Percentiles rank a stretch among this genome's conserved stretches.
phyloP scores from a whole-genome alignment of 768 basidiomycete species.

The Clathrus columnatus region DNA sequence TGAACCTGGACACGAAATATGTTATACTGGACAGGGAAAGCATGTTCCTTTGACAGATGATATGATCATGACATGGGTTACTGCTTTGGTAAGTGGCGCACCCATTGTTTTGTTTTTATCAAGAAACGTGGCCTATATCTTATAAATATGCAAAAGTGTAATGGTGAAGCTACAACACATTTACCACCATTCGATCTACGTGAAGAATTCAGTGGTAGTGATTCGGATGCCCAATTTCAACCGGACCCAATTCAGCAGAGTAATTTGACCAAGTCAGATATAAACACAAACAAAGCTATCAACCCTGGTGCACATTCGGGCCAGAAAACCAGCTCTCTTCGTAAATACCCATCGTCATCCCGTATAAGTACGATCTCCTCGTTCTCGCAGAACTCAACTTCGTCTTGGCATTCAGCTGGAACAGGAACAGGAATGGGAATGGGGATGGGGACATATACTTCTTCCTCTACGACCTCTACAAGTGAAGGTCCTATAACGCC shows the following conservation, averaged over 20 bases:
- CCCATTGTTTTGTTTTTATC: neutral
- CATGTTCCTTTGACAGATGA: conserved; percentile 3
- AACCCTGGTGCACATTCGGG: neutral
- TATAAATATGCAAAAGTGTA: neutral
- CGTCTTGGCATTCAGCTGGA: neutral
- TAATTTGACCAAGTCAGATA: neutral
- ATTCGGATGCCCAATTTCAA: neutral
- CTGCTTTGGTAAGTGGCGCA: neutral
- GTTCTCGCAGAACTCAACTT: neutral
- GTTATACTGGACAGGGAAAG: neutral
- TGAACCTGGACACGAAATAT: neutral
- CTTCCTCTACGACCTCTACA: neutral
- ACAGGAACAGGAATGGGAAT: too few species aligned
- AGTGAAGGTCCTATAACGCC: neutral
- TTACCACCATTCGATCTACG: neutral
- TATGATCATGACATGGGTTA: conserved; percentile 1
- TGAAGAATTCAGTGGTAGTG: neutral
- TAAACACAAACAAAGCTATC: too few species aligned
- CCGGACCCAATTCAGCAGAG: neutral
- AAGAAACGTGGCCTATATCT: neutral
- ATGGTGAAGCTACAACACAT: neutral
- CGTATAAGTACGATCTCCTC: neutral
- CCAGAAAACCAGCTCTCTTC: neutral
- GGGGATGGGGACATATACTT: neutral
- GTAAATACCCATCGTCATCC: neutral